Percentiles rank a stretch among this genome's conserved stretches.
phyloP scores from a whole-genome alignment of 2,329 filamentous ascomycete genomes.

The Ophiostoma fasciatum region DNA sequence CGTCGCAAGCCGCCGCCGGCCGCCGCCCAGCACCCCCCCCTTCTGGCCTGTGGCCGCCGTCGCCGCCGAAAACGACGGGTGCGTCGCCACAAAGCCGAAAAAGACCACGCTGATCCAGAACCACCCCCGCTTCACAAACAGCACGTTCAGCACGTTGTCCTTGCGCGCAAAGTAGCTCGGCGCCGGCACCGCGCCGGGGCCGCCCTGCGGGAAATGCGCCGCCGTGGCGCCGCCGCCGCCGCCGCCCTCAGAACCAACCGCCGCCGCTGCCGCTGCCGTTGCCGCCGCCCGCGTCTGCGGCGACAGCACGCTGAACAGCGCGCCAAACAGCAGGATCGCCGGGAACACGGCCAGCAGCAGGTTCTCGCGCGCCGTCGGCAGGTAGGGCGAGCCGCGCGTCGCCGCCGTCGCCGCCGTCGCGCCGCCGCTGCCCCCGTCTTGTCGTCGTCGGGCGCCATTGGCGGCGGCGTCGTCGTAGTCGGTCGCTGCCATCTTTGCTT shows the following conservation, averaged over 20 bases:
- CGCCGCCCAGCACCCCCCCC: conserved; percentile 13
- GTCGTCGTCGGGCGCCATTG: too few relatives aligned
- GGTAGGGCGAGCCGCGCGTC: conserved; percentile 37
- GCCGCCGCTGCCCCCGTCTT: neutral
- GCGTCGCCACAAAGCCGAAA: conserved; percentile 50
- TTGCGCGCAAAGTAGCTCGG: conserved; percentile 91
- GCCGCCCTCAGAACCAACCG: too few relatives aligned
- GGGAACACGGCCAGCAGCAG: conserved; percentile 59
- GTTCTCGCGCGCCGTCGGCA: conserved; percentile 56
- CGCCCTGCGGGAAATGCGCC: conserved; percentile 22
- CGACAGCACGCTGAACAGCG: conserved; percentile 64
- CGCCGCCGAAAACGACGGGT: conserved; percentile 35
- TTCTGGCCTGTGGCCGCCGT: conserved; percentile 2
- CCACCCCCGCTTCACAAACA: conserved; percentile 95
- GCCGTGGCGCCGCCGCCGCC: conserved; percentile 20
- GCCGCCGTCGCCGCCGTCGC: neutral
- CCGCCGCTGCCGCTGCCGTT: conserved; percentile 35
- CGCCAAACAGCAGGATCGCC: conserved; percentile 61
- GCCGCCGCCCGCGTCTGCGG: conserved; percentile 50
- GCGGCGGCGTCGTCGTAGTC: too few relatives aligned
- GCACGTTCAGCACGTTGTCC: conserved; percentile 76
- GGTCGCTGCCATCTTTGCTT: too few relatives aligned
- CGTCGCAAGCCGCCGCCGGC: conserved; percentile 18
- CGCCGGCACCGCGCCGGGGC: conserved; percentile 30
- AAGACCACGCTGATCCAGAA: conserved; percentile 74